Evolutionary conservation across 192 early-diverging fungal genomes (phyloP), one percentile per base, ranked within the genome.

Genomic region (Coemansia brasiliensis): DNA sequence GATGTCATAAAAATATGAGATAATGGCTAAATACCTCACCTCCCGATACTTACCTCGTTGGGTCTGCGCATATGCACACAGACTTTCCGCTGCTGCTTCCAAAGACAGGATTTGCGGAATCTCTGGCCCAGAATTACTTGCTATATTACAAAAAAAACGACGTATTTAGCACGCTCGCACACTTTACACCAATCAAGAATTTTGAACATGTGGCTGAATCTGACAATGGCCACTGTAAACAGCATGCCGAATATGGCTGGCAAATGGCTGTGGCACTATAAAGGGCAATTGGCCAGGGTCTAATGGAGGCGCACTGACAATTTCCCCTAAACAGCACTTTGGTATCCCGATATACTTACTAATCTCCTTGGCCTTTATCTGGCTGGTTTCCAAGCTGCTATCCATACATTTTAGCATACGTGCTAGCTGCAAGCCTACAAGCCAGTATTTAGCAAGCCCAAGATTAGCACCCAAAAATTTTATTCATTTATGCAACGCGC

Each of bases 341-440:
- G 43, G 41, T 4, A 32, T 20, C 17, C 26, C 9, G 32, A 22
- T 3, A 48, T 20, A 58, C 64, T 5, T 67, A 67, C 65, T 57
- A 41, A 52, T n/a, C 8, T 49, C 24, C 20, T 29, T 39, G 22
- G 29, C 25, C 18, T 35, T 29, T 45, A 16, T 18, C 15, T 13
- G 18, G 22, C 43, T 39, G n/a, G 35, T 44, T 16, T 42, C 52
- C 42, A 59, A 26, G 29, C 48, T 27, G 42, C 20, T 27, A 38
- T 50, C 46, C 29, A 54, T 38, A 15, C 27, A 35, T 42, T 39
- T 59, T 39, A 59, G 40, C 52, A 64, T 52, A 44, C 59, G 61
- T 15, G 44, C 68, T 18, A 53, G 41, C 27, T 40, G 52, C 50
- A 70, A 26, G 17, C 61, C 68, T 70, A 70, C 57, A 57, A 51